phyloP scores from a whole-genome alignment of 257 asterid genomes.

The Nicotiana sylvestris region DNA sequence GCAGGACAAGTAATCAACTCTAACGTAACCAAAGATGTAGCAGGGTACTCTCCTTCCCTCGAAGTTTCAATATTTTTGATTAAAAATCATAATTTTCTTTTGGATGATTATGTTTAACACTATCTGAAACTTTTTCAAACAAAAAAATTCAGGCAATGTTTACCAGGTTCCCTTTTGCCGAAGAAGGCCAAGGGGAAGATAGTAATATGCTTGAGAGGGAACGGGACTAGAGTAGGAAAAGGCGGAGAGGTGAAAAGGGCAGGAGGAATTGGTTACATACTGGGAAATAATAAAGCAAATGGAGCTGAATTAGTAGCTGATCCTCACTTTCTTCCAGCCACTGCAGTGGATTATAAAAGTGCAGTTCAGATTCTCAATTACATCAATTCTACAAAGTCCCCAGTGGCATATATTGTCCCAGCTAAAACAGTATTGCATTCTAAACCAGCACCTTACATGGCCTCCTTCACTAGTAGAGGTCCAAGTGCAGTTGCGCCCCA shows the following conservation, averaged over 20 bases:
- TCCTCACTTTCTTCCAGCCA: constrained; percentile 47
- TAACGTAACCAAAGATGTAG: constrained; percentile 34
- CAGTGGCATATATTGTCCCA: constrained; percentile 23
- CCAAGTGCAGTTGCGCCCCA: constrained; percentile 36
- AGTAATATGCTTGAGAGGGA: constrained; percentile 68
- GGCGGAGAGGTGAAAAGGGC: constrained; percentile 86
- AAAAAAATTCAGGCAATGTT: constrained; percentile 57
- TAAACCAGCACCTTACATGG: constrained; percentile 43
- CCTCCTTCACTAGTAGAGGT: constrained; percentile 41
- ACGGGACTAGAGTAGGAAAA: constrained; percentile 69
- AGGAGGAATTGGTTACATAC: constrained; percentile 70
- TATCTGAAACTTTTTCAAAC: neutral
- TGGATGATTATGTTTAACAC: neutral
- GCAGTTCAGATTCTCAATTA: constrained; percentile 25
- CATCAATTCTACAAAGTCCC: constrained; percentile 27
- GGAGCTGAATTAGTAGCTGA: constrained; percentile 40
- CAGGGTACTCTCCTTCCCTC: constrained; percentile 34
- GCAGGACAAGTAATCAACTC: constrained; percentile 56
- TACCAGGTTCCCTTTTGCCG: constrained; percentile 69
- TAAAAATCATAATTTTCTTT: neutral
- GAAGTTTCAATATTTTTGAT: neutral
- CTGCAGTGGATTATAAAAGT: constrained; percentile 26
- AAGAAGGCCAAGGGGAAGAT: constrained; percentile 72
- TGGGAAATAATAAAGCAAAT: constrained; percentile 52
- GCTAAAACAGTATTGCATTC: constrained; percentile 24